Base-by-base conservation (phyloP, 108 stramenopile genomes). In the Pseudonitzschia pungens region DNA sequence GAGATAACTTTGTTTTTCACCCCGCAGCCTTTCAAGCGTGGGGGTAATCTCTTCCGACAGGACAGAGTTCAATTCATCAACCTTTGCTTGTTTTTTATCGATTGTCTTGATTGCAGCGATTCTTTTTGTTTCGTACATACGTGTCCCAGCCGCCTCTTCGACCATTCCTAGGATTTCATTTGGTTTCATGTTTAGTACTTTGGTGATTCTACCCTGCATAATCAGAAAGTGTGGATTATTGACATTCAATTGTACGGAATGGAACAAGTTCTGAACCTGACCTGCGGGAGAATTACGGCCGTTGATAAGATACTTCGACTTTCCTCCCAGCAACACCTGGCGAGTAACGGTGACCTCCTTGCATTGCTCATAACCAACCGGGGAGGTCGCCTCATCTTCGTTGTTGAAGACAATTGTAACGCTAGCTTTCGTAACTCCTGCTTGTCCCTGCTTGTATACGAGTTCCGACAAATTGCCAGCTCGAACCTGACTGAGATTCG, bases 161-260 rank as follows among this genome's bases (percentile, higher is more conserved):
- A 99, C 95, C 99, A 99, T 99, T 44, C 97, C 96, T 36, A 99
- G 87, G 77, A 98, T 98, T 80, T 99, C 99, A 53, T 89, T 74
- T 14, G 99, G 98, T 74, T 99, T 99, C 99, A 99, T 99, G 82
- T 99, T 99, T 58, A 99, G 87, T 9, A 99, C 99, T 77, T 99
- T 97, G 62, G 98, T 97, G 71, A 97, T 97, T 28, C 97, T 89
- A 70, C 97, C 91, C 85, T 99, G 99, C 98, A 99, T 98, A 82
- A 99, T 99, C 54, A 98, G 88, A 83, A 99, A 99, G 82, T 99
- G 99, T 10, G 99, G 99, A 87, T 99, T 99, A 81, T 98, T 98
- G 74, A 98, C 99, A 81, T 99, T 99, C 53, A 99, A 87, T 83
- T 99, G 99, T n/a, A 99, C 99, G 14, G 96, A 96, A 85, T 99